Conservation (phyloP, 257 asterid species). For the Solanum ossicruentum region DNA sequence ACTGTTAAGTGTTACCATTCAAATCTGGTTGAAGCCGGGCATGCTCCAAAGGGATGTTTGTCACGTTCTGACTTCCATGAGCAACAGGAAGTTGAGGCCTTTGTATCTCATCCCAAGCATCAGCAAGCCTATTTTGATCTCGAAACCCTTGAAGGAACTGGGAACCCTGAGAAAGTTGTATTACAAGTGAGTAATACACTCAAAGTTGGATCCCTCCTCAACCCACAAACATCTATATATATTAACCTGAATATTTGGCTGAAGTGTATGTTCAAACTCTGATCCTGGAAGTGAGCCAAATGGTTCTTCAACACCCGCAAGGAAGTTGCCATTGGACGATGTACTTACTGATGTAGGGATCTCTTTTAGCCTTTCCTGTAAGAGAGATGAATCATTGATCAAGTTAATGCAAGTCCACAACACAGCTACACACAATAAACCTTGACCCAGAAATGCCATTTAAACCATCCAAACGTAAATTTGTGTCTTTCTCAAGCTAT, state of each 20-base stretch:
- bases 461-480: neutral
- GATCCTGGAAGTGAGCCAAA: conserved; percentile 74
- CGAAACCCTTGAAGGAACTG: conserved; percentile 79
- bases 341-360: conserved; percentile 67
- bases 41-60: conserved; percentile 51
- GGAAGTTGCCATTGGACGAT: conserved; percentile 47
- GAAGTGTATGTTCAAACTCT: conserved; percentile 54
- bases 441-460: neutral
- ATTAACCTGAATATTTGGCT: conserved; percentile 67
- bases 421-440: neutral
- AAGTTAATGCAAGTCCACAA: neutral
- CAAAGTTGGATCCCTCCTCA: neutral
- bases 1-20: conserved; percentile 37
- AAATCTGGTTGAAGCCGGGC: conserved; percentile 43
- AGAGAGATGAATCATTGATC: conserved; percentile 3
- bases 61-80: conserved; percentile 33
- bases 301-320: conserved; percentile 51
- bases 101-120: conserved; percentile 91
- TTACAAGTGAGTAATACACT: neutral
- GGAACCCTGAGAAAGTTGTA: conserved; percentile 44
- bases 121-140: conserved; percentile 69
- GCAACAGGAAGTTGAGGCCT: conserved; percentile 49
- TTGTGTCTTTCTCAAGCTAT: neutral
- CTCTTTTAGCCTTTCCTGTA: conserved; percentile 87
- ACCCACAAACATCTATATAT: neutral